Evolutionary conservation across 306 rosid genomes (phyloP), one percentile per base, ranked within the genome.

Genomic region (Ziziphus jujuba): DNA sequence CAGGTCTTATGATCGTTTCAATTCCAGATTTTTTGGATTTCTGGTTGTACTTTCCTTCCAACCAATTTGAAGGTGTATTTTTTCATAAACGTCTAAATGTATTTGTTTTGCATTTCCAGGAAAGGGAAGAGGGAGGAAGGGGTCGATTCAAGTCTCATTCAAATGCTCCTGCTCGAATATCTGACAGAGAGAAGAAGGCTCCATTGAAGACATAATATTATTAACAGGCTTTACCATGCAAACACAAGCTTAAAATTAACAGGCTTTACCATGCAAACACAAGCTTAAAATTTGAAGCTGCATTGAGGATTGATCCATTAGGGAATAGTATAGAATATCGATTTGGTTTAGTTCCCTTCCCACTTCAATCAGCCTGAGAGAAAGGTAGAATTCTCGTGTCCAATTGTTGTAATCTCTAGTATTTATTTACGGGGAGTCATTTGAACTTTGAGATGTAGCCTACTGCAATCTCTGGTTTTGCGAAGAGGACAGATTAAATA

Each of bases 141-240:
- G 99, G 99, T 59, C 89, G 99, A 51, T 95, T 95, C 77, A 95
- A 95, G 75, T 95, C 99, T 0, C 99, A 95, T 82, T 80, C 99
- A 14, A 89, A 71, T 0, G 97, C 87, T 17, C 97, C 99, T 57
- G 95, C 99, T 77, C 80, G 99, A 54, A 95, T 95, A 71, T 82
- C 88, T 22, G 99, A 95, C 86, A 83, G 97, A 87, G 95, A 87
- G 85, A 95, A 95, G 87, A 91, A 95, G 85, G 99, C 97, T 58
- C 99, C 99, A 17, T 60, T 95, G 70, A 95, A 88, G 81, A 81
- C 86, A 60, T 95, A 71, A 78, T 47, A 24, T 49, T 55, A 31
- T 28, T 7, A 64, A 56, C 48, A 40, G 23, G 16, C 44, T 9
- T 44, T 55, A 13, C 73, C 47, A 24, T 60, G 73, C 31, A 24